A percentile compares a stretch with the other conserved stretches of the same genome.
phyloP scores from a whole-genome alignment of 176 grass and related monocot genomes.

The Hordeum vulgare region DNA sequence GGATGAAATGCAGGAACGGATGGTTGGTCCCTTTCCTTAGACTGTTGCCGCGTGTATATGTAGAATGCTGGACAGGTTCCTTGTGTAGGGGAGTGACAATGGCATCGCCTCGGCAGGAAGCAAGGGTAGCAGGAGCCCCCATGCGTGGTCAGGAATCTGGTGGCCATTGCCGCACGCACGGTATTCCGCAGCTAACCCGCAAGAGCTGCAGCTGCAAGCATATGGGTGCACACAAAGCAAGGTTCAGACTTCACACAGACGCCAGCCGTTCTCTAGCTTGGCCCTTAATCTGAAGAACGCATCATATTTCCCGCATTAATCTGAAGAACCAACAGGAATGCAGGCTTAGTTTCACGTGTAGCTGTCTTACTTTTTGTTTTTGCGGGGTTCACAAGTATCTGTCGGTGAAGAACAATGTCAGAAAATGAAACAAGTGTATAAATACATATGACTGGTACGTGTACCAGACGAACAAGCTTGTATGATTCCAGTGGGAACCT shows the following conservation, averaged over 20 bases:
- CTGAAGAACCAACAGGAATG: neutral
- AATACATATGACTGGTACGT: no score
- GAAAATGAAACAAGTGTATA: no score
- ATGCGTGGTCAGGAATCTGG: constrained; percentile 22
- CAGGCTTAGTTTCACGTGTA: neutral
- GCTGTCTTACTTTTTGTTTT: no score
- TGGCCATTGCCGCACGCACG: neutral
- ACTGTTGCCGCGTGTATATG: neutral
- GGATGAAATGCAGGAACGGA: neutral
- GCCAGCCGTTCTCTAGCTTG: neutral
- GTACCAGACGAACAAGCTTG: no score
- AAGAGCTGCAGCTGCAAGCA: constrained; percentile 1
- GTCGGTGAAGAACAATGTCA: no score
- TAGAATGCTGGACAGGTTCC: constrained; percentile 3
- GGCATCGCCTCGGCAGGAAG: constrained; percentile 40
- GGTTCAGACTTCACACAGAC: neutral
- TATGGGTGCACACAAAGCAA: neutral
- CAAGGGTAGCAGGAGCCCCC: constrained; percentile 19
- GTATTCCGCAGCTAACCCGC: neutral
- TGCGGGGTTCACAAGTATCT: no score
- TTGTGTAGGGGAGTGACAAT: constrained; percentile 29
- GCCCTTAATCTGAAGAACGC: neutral
- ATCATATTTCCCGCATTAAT: neutral
- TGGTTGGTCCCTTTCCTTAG: neutral
- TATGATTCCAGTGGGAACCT: no score